A percentile compares a stretch with the other conserved stretches of the same genome.
Conservation (phyloP, 805 yeast genomes). For the Kuraishia borneana region DNA sequence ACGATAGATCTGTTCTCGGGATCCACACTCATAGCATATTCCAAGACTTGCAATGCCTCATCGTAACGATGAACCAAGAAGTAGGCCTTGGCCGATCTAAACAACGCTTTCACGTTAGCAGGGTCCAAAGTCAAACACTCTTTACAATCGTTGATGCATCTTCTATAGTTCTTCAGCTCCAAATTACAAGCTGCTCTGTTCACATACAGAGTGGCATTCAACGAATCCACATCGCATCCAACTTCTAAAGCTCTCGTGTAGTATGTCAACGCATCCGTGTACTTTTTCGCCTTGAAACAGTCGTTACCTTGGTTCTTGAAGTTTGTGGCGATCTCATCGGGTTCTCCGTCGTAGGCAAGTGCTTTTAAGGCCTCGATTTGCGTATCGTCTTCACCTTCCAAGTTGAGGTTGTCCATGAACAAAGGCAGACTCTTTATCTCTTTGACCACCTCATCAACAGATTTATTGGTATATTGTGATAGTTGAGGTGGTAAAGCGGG, state of each 20-base stretch:
- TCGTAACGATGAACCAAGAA: conserved; percentile 52
- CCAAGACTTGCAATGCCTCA: conserved; percentile 59
- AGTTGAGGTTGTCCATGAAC: conserved; percentile 84
- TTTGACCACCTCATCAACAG: conserved; percentile 63
- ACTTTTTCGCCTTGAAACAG: conserved; percentile 60
- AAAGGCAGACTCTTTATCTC: conserved; percentile 83
- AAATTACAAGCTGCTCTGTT: conserved; percentile 91
- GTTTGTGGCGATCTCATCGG: conserved; percentile 80
- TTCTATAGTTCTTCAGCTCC: conserved; percentile 74
- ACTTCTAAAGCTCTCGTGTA: conserved; percentile 76
- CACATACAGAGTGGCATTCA: conserved; percentile 54
- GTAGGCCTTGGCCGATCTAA: conserved; percentile 75
- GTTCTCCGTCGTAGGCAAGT: conserved; percentile 91
- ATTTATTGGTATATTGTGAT: conserved; percentile 46
- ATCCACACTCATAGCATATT: conserved; percentile 57
- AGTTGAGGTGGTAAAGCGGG: conserved; percentile 79
- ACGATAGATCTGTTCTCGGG: conserved; percentile 45
- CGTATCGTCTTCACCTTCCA: conserved; percentile 62
- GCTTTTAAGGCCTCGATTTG: conserved; percentile 84
- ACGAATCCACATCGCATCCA: conserved; percentile 40
- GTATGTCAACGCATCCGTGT: conserved; percentile 62
- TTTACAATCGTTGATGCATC: conserved; percentile 79
- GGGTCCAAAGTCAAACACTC: conserved; percentile 56
- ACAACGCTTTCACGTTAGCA: conserved; percentile 72
- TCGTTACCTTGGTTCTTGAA: conserved; percentile 94